Evolutionary conservation across 805 yeast genomes (phyloP).

Genomic region (Barnettozyma wickerhamii): DNA sequence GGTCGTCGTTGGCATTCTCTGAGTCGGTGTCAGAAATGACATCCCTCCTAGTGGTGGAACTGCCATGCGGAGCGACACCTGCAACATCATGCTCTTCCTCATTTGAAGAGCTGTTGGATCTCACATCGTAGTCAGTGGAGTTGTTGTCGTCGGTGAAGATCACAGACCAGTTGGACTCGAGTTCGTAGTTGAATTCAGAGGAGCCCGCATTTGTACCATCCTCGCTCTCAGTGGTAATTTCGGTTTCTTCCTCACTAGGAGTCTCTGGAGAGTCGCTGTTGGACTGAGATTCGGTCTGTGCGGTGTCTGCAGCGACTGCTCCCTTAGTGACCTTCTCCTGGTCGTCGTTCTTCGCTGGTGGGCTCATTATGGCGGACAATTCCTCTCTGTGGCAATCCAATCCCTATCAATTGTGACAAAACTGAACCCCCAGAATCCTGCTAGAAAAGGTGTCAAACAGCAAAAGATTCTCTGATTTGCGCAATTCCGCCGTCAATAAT

Average conservation of each 20-base stretch:
- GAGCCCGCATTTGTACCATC: conserved; percentile 4
- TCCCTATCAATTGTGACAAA: not conserved
- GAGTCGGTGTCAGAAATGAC: conserved; percentile 20
- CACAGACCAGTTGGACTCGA: conserved; percentile 26
- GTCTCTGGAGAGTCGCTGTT: not conserved
- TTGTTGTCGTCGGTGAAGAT: conserved; percentile 26
- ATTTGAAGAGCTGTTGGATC: conserved; percentile 21
- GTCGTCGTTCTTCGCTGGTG: too few relatives aligned
- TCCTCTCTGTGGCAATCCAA: not conserved
- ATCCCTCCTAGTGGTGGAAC: conserved; percentile 2
- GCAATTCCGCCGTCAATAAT: not conserved
- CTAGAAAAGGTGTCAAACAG: not conserved
- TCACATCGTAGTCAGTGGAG: conserved; percentile 24
- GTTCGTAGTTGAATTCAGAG: conserved; percentile 17
- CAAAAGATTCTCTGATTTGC: not conserved
- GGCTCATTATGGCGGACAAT: not conserved
- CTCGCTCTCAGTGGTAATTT: not conserved
- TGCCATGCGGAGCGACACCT: not conserved
- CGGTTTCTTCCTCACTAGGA: conserved; percentile 2
- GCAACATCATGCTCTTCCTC: conserved; percentile 12
- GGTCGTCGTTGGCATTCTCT: conserved; percentile 2
- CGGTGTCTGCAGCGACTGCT: not conserved
- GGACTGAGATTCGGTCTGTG: not conserved
- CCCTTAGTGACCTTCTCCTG: too few relatives aligned
- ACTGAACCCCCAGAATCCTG: not conserved